Evolutionary conservation across 306 rosid species (phyloP).

Genomic region (Mimosa bimucronata): DNA sequence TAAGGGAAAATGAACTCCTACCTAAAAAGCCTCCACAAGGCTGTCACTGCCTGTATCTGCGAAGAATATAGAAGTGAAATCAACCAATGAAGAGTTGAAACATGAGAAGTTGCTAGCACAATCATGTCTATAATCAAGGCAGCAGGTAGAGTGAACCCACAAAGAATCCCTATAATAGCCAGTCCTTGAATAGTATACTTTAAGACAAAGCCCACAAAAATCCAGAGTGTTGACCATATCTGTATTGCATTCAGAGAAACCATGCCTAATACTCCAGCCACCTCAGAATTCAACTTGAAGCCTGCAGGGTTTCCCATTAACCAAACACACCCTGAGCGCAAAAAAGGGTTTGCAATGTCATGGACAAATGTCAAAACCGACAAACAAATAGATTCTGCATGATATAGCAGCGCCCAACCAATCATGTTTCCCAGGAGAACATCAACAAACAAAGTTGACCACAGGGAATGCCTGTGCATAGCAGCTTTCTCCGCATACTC

Average conservation of each 20-base stretch:
- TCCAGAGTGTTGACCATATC: conserved; percentile 94
- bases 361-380: conserved; percentile 61
- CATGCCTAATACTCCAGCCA: conserved; percentile 85
- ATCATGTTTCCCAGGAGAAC: conserved; percentile 77
- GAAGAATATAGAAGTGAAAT: conserved; percentile 84
- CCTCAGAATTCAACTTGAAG: conserved; percentile 88
- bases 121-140: conserved; percentile 76
- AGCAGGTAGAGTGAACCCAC: conserved; percentile 79
- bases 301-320: conserved; percentile 98
- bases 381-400: conserved; percentile 55
- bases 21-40: conserved; percentile 99
- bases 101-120: conserved; percentile 65
- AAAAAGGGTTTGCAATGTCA: conserved; percentile 62
- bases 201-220: conserved; percentile 61
- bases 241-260: conserved; percentile 86
- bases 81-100: conserved; percentile 84
- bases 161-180: conserved; percentile 76
- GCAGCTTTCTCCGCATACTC: conserved; percentile 88
- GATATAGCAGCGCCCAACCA: conserved; percentile 71
- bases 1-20: conserved; percentile 27
- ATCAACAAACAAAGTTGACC: conserved; percentile 84
- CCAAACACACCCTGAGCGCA: conserved; percentile 97
- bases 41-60: conserved; percentile 83
- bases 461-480: conserved; percentile 78
- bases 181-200: conserved; percentile 65